Evolutionary conservation across 139 green algal species (phyloP).

Genomic region (Trebouxia sp.): DNA sequence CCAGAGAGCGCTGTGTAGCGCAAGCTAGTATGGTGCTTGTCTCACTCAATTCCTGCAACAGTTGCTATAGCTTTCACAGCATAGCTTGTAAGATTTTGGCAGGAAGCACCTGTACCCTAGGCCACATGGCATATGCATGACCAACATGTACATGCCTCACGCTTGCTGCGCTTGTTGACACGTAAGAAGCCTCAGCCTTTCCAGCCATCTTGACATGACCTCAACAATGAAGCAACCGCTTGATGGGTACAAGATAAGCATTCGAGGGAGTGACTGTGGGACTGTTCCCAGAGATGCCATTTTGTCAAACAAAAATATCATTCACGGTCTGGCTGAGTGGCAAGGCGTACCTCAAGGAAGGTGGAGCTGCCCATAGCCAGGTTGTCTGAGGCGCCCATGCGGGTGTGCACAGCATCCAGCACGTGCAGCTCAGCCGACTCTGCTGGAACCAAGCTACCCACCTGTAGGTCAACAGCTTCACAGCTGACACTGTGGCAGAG

Average conservation of each 20-base stretch:
- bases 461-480: conserved; percentile 38
- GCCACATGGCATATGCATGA: no score
- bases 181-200: no score
- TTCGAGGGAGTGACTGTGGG: no score
- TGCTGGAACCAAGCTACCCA: conserved; percentile 88
- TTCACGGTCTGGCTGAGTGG: not conserved
- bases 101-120: no score
- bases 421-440: conserved; percentile 56
- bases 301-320: not conserved
- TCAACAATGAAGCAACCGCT: no score
- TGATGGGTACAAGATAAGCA: no score
- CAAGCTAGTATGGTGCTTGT: conserved; percentile 65
- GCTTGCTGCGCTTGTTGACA: no score
- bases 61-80: not conserved
- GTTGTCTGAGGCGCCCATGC: conserved; percentile 92
- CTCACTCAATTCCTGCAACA: conserved; percentile 77
- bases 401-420: conserved; percentile 82
- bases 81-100: not conserved
- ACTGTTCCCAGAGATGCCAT: no score
- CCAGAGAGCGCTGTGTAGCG: conserved; percentile 63
- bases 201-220: no score
- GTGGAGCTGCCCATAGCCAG: conserved; percentile 69
- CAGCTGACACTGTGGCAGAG: no score
- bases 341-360: conserved; percentile 58
- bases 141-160: not conserved